Base-by-base conservation (phyloP, 805 yeast species). In the Zygosaccharomyces bisporus region DNA sequence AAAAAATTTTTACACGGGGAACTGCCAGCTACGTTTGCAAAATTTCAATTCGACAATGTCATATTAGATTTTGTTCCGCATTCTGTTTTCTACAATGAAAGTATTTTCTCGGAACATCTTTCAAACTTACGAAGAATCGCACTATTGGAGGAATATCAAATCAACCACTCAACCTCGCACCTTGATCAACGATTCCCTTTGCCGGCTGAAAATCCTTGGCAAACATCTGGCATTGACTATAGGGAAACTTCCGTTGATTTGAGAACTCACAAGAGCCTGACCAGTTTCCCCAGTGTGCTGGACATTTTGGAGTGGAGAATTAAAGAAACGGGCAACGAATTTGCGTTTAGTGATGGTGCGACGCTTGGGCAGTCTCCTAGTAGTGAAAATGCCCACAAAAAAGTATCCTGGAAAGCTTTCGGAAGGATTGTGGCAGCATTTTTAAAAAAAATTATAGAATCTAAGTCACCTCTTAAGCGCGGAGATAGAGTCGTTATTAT, bases 301-400 rank as follows among this genome's bases (percentile, higher is more conserved):
- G 90, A 88, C 39, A 70, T 93, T 12, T 67, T 91, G 49, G 86
- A 84, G 56, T 83, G 89, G 75, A 74, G 99, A 48, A 82, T 88
- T 0, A 68, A 73, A 6, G 76, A 78, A 34, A 83, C 83, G 36
- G 80, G 88, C 0, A 96, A 91, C 52, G 85, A 87, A 44, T 68
- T 84, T 45, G 97, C 97, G 0, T 88, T 79, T 60, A 67, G 74
- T 4, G 65, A 66, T 30, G 64, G 64, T 1, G 60, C 67, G 38
- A 74, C 67, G 25, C 52, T 54, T 25, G 38, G 55, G 7, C 46
- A 61, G 56, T 40, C 64, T 59, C 51, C 52, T 10, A 50, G 42
- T 8, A 52, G 68, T 6, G 69, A 71, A 23, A 69, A 71, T 20
- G 77, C 75, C 44, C 70, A 71, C 19, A 80, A 74, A 52, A 77